These are phyloP conservation scores for Fragaria iinumae DNA, from an alignment of 306 rosid species.

Conservation along the genomic window DNA sequence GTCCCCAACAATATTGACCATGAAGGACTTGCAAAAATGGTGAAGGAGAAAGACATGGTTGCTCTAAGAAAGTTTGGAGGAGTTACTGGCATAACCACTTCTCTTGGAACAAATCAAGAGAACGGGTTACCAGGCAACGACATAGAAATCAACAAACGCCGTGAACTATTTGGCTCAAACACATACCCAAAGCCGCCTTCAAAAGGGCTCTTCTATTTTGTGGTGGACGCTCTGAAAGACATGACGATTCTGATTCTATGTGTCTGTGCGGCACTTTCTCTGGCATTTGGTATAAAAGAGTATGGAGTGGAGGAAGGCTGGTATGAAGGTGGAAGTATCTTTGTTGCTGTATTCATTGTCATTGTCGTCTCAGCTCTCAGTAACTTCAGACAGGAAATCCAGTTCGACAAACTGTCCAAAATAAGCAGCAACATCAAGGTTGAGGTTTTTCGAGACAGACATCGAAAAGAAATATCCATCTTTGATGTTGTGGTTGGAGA, in stretches of 20 bases:
- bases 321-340: constrained; percentile 89
- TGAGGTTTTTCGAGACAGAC: constrained; percentile 53
- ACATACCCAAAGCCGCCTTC: constrained; percentile 67
- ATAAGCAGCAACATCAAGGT: constrained; percentile 66
- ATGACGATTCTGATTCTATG: constrained; percentile 67
- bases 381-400: constrained; percentile 79
- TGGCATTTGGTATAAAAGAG: constrained; percentile 80
- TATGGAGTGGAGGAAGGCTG: constrained; percentile 73
- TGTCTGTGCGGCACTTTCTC: constrained; percentile 69
- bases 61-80: constrained; percentile 40
- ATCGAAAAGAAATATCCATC: constrained; percentile 60
- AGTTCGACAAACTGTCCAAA: constrained; percentile 71
- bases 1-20: constrained; percentile 29
- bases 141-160: constrained; percentile 34
- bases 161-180: constrained; percentile 54
- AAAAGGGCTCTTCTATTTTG: constrained; percentile 53
- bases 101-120: constrained; percentile 38
- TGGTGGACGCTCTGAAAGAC: constrained; percentile 73
- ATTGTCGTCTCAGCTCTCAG: constrained; percentile 69
- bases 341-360: constrained; percentile 67
- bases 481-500: constrained; percentile 79
- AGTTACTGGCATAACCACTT: constrained; percentile 36
- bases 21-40: constrained; percentile 37
- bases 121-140: constrained; percentile 46
- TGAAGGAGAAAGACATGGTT: constrained; percentile 42